Base-by-base conservation (phyloP, 257 asterid genomes). In the Scutellaria baicalensis region DNA sequence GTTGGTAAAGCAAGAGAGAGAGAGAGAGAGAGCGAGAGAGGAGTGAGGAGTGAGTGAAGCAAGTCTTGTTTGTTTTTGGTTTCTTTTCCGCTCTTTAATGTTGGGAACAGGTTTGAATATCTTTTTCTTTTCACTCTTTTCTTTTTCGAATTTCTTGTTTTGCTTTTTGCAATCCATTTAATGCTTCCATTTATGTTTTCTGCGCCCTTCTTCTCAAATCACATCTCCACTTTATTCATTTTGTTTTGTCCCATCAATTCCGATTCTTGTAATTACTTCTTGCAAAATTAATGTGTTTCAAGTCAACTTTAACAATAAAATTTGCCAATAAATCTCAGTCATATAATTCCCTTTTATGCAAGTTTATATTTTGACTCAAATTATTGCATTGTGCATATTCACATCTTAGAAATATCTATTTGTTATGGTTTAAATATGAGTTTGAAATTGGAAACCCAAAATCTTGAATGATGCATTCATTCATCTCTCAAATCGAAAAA, bases 41-140 rank as follows among this genome's bases (percentile, higher is more conserved):
- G 9, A 13, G 7, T 52, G 1, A 66, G 2, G 49, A 14, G 43
- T 44, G 40, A 68, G 71, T 42, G 75, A 43, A 6, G 35, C 67
- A 66, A 9, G 43, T 74, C 50, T 38, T 59, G 7, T 6, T 69
- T 56, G 55, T 38, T 58, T 71, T 68, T 57, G 21, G n/a, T 35
- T 44, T 54, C 68, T 68, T 76, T 69, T 66, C 6, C 8, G 44
- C 40, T 23, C 68, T 74, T 58, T 71, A 71, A 40, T 42, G 52
- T 21, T 68, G 73, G 73, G 73, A 27, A 27, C 33, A 27, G 33
- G 10, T 42, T 56, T 38, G 61, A 21, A 36, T 44, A 44, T 58
- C 33, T 21, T 57, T 57, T 47, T 58, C 36, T 59, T 16, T 50
- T 66, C 3, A 18, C 33, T 27, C 33, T 54, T 54, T 42, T 31